Conservation (phyloP, 208 protist species). For the Leishmania braziliensis region DNA sequence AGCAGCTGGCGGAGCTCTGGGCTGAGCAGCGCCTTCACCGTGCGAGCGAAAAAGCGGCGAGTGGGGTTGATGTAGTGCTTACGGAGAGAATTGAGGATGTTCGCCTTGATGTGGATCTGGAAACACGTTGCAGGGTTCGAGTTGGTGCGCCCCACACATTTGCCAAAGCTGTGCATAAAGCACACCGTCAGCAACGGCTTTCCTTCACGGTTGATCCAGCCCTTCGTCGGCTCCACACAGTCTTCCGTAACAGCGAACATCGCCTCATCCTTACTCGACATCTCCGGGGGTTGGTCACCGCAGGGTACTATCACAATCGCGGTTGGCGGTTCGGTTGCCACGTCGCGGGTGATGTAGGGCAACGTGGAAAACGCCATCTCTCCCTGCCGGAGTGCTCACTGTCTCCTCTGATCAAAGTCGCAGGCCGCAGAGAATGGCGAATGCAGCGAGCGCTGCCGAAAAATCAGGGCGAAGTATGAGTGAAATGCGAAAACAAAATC, state of each 20-base stretch:
- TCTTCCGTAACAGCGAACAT: slow-evolving; percentile 57
- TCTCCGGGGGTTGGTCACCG: slow-evolving; percentile 33
- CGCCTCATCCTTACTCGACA: slow-evolving; percentile 37
- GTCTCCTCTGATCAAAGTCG: not conserved
- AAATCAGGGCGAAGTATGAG: not conserved
- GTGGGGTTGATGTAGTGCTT: slow-evolving; percentile 48
- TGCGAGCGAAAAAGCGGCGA: slow-evolving; percentile 47
- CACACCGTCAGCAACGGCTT: slow-evolving; percentile 56
- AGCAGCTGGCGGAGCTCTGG: slow-evolving; percentile 47
- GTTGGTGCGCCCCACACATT: slow-evolving; percentile 48
- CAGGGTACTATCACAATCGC: slow-evolving; percentile 48
- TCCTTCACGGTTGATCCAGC: slow-evolving; percentile 52
- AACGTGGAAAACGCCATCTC: slow-evolving; percentile 25
- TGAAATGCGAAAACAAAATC: slow-evolving; percentile 9
- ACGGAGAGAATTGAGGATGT: slow-evolving; percentile 46
- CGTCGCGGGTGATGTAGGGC: slow-evolving; percentile 51
- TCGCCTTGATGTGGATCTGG: slow-evolving; percentile 56
- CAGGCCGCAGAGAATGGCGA: not conserved
- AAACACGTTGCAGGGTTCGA: slow-evolving; percentile 50
- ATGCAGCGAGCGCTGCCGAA: not conserved
- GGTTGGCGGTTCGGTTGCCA: slow-evolving; percentile 56
- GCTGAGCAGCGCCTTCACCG: slow-evolving; percentile 49
- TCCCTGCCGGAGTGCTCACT: not conserved
- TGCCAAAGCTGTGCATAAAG: slow-evolving; percentile 73
- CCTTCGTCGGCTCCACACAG: slow-evolving; percentile 53